Base-by-base conservation (phyloP, 768 basidiomycete species). In the Boletus sp. region DNA sequence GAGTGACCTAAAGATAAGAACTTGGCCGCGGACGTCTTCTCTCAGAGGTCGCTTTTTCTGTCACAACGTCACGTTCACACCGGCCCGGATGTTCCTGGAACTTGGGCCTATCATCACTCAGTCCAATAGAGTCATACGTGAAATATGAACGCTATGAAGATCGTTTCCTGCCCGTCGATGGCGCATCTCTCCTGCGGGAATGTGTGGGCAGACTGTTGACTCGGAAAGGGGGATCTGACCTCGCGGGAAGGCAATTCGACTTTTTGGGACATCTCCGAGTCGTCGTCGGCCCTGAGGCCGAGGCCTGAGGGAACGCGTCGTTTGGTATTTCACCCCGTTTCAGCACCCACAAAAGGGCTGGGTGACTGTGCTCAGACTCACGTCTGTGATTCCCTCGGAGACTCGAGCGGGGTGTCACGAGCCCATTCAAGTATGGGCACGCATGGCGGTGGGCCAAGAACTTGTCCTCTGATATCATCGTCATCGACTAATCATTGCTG, bases 241-340 rank as follows among this genome's bases (percentile, higher is more conserved):
- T 94, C 24, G 91, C 82, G 7, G 89, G 89, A 1, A 81, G 86
- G 36, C 64, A 71, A 5, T 94, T 91, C 58, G 82, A 93, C 56
- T 93, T 94, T 65, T 75, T 94, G 30, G 92, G 86, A n/a, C n/a
- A n/a, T n/a, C n/a, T n/a, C n/a, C n/a, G n/a, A n/a, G n/a, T n/a
- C n/a, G n/a, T n/a, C n/a, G n/a, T n/a, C n/a, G n/a, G n/a, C n/a
- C n/a, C n/a, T n/a, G n/a, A n/a, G n/a, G n/a, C n/a, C n/a, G n/a
- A n/a, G n/a, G n/a, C n/a, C 72, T 94, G n/a, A 82, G 86, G 24
- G 82, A 88, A 55, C 92, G 93, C 64, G 81, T 87, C 0, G 90
- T 93, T 7, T 94, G 91, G 90, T 92, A 89, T 60, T 74, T 92
- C 65, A 77, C 75, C 44, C 82, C 85, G 0, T 92, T 93, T 71